A percentile compares a stretch with the other conserved stretches of the same genome.
These are phyloP conservation scores for Plasmodium falciparum DNA, from an alignment of 169 alveolate species.

Conservation along the genomic window DNA sequence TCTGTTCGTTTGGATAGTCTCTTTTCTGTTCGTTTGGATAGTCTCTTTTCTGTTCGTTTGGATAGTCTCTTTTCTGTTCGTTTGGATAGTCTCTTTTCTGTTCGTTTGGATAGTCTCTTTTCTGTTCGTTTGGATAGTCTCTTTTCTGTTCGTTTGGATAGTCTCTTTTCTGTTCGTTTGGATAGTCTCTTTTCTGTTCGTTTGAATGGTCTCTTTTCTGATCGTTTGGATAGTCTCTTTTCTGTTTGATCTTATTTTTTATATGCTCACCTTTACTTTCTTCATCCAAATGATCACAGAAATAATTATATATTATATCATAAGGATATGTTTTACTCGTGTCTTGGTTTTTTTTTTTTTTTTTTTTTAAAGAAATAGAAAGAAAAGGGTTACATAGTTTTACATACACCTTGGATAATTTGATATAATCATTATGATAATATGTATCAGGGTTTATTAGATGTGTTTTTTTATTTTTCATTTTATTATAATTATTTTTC, in stretches of 20 bases:
- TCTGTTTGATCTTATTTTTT: not conserved
- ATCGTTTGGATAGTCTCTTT: too few species aligned
- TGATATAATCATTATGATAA: not conserved
- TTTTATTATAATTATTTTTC: not conserved
- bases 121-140: too few species aligned
- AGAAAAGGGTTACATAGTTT: conserved; percentile 5
- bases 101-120: not conserved
- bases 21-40: too few species aligned
- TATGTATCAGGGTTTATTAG: not conserved
- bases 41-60: too few species aligned
- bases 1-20: too few species aligned
- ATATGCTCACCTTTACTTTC: not conserved
- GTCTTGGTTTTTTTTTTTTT: not conserved
- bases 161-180: not conserved
- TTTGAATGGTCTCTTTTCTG: not conserved
- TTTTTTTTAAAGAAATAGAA: not conserved
- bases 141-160: too few species aligned
- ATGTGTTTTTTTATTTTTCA: not conserved
- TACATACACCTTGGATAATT: conserved; percentile 16
- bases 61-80: not conserved
- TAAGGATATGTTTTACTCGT: not conserved
- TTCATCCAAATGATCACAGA: not conserved
- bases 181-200: too few species aligned
- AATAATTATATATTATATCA: conserved; percentile 35
- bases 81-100: too few species aligned